Base-by-base conservation (phyloP, 306 rosid genomes). In the Cicer bijugum region DNA sequence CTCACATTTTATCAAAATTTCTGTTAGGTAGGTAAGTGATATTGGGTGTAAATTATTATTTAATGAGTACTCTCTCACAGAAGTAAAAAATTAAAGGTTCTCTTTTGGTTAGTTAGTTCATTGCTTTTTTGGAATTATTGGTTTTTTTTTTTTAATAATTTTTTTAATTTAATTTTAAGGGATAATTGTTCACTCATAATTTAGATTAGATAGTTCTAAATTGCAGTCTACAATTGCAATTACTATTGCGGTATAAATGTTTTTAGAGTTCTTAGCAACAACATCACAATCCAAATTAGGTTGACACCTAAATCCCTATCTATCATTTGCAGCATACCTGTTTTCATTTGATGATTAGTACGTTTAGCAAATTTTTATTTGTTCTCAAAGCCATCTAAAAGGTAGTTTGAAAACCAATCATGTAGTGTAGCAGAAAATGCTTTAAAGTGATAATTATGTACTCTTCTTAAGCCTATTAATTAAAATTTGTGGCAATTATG, bases 351-450 rank as follows among this genome's bases (percentile, higher is more conserved):
- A 11, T 61, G 67, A 33, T 72, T 43, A 6, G 33, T 16, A 44
- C 12, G 8, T 43, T 23, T 12, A 59, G 9, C 39, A 37, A 28
- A 37, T 39, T n/a, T 59, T 59, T 12, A 23, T 40, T 55, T 55
- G 42, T 51, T 14, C 19, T 12, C 1, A 16, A 51, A 51, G 10
- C 20, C 57, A 51, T 51, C 20, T 5, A 12, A 48, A 10, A 2
- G 53, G 47, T 37, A 56, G 38, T 69, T 59, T 46, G 76, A 68
- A 59, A 69, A 42, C 42, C 65, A 67, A 66, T 47, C 45, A 46
- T 48, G 45, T 46, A 17, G 35, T 17, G 9, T 28, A 2, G 33
- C 33, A 28, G 35, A 4, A 28, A 28, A 28, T 28, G 5, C 5
- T 28, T 28, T 28, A 28, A 28, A 28, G 35, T 4, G 35, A 28